phyloP scores from a whole-genome alignment of 163 green algal species.

The Chloromonas sp. region DNA sequence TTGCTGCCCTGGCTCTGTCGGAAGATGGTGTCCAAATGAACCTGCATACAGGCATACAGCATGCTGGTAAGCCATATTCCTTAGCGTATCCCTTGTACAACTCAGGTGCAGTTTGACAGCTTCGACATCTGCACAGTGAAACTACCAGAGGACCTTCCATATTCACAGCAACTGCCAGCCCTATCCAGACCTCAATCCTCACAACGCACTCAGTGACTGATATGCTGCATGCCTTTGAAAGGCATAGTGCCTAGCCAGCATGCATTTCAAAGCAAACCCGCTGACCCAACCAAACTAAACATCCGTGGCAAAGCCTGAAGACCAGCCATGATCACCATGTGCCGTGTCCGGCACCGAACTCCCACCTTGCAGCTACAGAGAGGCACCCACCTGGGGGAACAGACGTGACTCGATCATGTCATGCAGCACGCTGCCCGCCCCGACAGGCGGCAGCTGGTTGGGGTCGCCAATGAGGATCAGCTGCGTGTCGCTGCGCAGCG shows the following conservation, averaged over 20 bases:
- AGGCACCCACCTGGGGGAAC: slow-evolving; percentile 44
- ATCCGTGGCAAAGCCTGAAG: no score
- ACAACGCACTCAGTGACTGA: not conserved
- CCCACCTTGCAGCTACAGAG: not conserved
- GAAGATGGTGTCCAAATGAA: slow-evolving; percentile 23
- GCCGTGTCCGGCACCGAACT: not conserved
- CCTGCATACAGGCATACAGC: not conserved
- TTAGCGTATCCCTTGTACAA: no score
- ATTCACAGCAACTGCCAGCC: not conserved
- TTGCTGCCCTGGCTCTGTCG: slow-evolving; percentile 25
- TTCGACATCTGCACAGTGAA: slow-evolving; percentile 36
- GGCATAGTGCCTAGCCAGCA: no score
- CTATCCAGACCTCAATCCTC: not conserved
- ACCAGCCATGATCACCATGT: no score
- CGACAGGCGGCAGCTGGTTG: slow-evolving; percentile 81
- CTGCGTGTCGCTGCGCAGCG: slow-evolving; percentile 42
- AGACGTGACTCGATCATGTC: slow-evolving; percentile 49
- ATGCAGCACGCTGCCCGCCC: slow-evolving; percentile 56
- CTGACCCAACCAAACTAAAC: no score
- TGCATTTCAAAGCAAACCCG: no score
- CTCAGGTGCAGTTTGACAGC: not conserved
- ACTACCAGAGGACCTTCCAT: not conserved
- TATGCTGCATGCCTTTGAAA: not conserved
- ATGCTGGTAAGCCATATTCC: no score
- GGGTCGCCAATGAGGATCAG: slow-evolving; percentile 80